Evolutionary conservation across 257 asterid genomes (phyloP).

Genomic region (Striga asiatica): DNA sequence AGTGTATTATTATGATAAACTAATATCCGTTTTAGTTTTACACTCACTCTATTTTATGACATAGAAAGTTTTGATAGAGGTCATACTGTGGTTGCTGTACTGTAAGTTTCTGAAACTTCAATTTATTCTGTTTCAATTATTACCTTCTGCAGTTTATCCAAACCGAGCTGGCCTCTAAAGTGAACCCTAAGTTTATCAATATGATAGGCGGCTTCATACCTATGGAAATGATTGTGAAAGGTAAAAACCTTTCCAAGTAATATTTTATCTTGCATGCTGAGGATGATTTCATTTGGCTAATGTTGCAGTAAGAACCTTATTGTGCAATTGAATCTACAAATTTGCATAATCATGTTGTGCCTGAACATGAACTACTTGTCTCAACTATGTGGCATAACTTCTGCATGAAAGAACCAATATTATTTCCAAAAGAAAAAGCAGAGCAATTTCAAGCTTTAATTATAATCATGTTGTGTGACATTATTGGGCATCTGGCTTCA

Average conservation of each 20-base stretch:
- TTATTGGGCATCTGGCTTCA: background rate
- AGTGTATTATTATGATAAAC: too few species aligned
- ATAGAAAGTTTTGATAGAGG: background rate
- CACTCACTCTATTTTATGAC: background rate
- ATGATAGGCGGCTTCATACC: conserved; percentile 61
- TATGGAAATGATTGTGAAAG: conserved; percentile 78
- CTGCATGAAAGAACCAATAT: background rate
- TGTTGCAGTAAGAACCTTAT: conserved; percentile 5
- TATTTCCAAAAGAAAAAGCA: background rate
- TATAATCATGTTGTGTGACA: background rate
- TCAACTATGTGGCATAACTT: conserved; percentile 1
- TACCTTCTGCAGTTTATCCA: conserved; percentile 57
- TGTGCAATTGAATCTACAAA: background rate
- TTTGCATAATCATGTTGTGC: background rate
- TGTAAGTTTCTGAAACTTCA: background rate
- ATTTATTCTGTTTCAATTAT: too few species aligned
- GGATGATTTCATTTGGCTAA: background rate
- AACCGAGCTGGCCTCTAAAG: conserved; percentile 56
- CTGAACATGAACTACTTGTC: background rate
- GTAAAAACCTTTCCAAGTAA: conserved; percentile 21
- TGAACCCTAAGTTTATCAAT: conserved; percentile 31
- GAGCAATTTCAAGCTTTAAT: conserved; percentile 1
- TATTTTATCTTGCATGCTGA: conserved; percentile 4
- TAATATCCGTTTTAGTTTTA: too few species aligned
- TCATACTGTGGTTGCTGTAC: background rate